Percentiles rank a stretch among this genome's conserved stretches.
Conservation (phyloP, 768 basidiomycete species). For the Leccinum variicolor region DNA sequence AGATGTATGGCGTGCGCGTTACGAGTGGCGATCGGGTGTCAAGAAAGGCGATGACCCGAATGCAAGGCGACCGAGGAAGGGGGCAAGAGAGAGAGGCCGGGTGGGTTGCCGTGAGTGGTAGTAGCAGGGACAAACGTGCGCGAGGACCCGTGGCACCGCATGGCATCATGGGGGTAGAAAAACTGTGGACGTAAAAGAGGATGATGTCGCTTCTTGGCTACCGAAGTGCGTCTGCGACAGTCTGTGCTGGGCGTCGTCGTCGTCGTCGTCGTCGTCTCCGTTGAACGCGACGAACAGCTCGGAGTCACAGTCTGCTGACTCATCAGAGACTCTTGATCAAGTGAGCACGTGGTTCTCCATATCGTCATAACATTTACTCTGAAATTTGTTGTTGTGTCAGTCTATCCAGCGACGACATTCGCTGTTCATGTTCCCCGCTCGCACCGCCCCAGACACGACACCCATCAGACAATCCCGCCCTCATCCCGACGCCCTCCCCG, state of each 20-base stretch:
- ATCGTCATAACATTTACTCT: constrained; percentile 30
- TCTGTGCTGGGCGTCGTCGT: background rate
- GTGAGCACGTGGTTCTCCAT: constrained; percentile 34
- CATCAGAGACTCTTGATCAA: constrained; percentile 23
- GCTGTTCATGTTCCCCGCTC: background rate
- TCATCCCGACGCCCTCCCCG: constrained; percentile 3
- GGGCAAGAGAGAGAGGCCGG: background rate
- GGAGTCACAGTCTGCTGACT: constrained; percentile 25
- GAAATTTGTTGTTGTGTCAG: constrained; percentile 10
- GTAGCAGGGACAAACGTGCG: constrained; percentile 38
- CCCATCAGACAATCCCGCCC: background rate
- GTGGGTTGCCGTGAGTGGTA: constrained; percentile 10
- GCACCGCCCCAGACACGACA: background rate
- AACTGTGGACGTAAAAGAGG: constrained; percentile 15
- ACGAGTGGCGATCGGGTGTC: constrained; percentile 22
- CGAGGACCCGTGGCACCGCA: constrained; percentile 34
- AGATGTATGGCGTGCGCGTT: constrained; percentile 20
- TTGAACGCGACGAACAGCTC: constrained; percentile 9
- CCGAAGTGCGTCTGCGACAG: constrained; percentile 16
- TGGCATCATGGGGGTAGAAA: constrained; percentile 24
- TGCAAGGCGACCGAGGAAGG: constrained; percentile 6
- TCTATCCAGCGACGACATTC: background rate
- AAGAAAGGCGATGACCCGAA: constrained; percentile 9
- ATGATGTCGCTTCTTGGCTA: constrained; percentile 12
- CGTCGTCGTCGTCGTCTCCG: constrained; percentile 10